These are phyloP conservation scores for Byssothecium circinans DNA, from an alignment of 2,329 filamentous ascomycete genomes.

Conservation along the genomic window DNA sequence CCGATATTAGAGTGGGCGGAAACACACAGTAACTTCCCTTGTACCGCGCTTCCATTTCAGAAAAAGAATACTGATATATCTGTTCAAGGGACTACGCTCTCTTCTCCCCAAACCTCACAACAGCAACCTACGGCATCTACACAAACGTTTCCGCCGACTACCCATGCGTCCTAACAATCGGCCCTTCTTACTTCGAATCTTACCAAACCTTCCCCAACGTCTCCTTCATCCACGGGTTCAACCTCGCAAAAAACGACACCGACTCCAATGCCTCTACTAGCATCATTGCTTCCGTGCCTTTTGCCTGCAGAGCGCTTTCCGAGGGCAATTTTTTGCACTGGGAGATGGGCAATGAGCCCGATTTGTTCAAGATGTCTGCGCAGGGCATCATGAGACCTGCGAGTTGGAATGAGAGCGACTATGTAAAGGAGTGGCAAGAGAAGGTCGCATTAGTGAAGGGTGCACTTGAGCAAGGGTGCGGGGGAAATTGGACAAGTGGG, in stretches of 20 bases:
- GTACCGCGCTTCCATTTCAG: neutral
- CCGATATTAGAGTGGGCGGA: conserved; percentile 65
- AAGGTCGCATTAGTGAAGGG: conserved; percentile 55
- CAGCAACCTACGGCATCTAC: conserved; percentile 57
- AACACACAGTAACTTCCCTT: conserved; percentile 57
- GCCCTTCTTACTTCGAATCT: conserved; percentile 64
- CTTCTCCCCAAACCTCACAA: conserved; percentile 57
- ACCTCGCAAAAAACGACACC: conserved; percentile 55
- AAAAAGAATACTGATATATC: neutral
- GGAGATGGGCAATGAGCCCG: conserved; percentile 68
- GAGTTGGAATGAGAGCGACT: conserved; percentile 58
- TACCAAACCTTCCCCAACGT: conserved; percentile 60
- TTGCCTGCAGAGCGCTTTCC: conserved; percentile 60
- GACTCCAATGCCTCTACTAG: conserved; percentile 50
- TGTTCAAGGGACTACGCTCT: conserved; percentile 58
- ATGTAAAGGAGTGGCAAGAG: conserved; percentile 61
- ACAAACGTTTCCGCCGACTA: conserved; percentile 60
- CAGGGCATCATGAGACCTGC: conserved; percentile 56
- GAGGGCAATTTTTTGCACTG: conserved; percentile 57
- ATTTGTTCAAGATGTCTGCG: conserved; percentile 58
- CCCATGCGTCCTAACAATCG: conserved; percentile 62
- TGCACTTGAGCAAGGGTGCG: conserved; percentile 52
- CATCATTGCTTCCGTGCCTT: conserved; percentile 56
- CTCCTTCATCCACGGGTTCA: conserved; percentile 65
- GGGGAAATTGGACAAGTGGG: conserved; percentile 49